A percentile compares a stretch with the other conserved stretches of the same genome.
Evolutionary conservation across 345 rosid species (phyloP).

Genomic region (Physaria fendleri): DNA sequence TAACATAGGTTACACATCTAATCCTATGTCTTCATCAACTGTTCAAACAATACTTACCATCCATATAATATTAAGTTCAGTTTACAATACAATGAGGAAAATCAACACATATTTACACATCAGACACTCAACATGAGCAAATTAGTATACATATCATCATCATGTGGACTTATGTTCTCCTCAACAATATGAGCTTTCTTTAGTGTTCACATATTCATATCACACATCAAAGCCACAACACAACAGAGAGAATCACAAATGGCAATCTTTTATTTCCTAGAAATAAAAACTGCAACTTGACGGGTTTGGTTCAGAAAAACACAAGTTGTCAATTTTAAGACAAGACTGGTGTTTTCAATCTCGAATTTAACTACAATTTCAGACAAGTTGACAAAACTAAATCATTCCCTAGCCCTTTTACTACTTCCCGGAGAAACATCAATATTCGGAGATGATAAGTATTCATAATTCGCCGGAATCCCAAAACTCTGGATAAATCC

Average conservation of each 20-base stretch:
- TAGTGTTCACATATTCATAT: not conserved
- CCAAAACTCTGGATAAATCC: conserved; percentile 40
- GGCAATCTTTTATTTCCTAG: too few relatives aligned
- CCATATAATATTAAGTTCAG: not conserved
- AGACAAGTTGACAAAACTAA: conserved; percentile 7
- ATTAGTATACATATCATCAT: not conserved
- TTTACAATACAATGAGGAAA: not conserved
- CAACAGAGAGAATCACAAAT: not conserved
- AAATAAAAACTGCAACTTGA: conserved; percentile 19
- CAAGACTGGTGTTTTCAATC: conserved; percentile 6
- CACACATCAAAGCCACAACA: not conserved
- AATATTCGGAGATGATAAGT: conserved; percentile 30
- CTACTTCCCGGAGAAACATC: conserved; percentile 42
- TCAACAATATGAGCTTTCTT: not conserved
- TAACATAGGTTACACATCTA: not conserved
- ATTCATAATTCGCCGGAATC: conserved; percentile 37
- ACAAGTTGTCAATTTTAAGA: conserved; percentile 23
- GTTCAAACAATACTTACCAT: not conserved
- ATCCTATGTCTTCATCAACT: not conserved
- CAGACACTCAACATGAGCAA: not conserved
- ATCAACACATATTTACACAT: not conserved
- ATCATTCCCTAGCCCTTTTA: conserved; percentile 36
- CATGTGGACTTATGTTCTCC: not conserved
- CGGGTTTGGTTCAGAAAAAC: conserved; percentile 8
- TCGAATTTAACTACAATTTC: not conserved